A percentile compares a stretch with the other conserved stretches of the same genome.
These are phyloP conservation scores for Coniochaeta ligniaria DNA, from an alignment of 2,329 filamentous ascomycete species.

Conservation along the genomic window DNA sequence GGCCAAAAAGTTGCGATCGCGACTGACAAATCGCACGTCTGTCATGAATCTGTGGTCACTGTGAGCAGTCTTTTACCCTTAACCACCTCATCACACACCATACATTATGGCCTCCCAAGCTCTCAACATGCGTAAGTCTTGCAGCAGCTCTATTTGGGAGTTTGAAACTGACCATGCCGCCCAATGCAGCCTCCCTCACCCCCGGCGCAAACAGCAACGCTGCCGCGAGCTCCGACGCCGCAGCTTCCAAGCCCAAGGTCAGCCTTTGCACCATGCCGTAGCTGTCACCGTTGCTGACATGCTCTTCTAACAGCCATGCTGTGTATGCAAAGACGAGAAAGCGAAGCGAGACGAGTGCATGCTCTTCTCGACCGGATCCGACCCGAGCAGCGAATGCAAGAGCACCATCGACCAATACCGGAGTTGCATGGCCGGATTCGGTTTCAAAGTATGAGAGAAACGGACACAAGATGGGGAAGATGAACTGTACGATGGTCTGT, in stretches of 20 bases:
- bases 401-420: constrained; percentile 79
- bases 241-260: constrained; percentile 35
- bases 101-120: constrained; percentile 1
- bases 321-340: constrained; percentile 96
- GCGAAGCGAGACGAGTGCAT: constrained; percentile 92
- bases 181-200: constrained; percentile 2
- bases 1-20: constrained; percentile 1
- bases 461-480: constrained; percentile 10
- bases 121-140: neutral
- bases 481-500: constrained; percentile 11
- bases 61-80: neutral
- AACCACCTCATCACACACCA: neutral
- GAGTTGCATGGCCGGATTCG: constrained; percentile 87
- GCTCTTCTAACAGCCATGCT: constrained; percentile 65
- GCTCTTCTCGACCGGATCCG: constrained; percentile 83
- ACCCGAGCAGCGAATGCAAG: constrained; percentile 79
- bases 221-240: constrained; percentile 8
- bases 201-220: constrained; percentile 19
- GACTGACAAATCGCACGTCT: constrained; percentile 1
- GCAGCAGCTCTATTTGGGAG: neutral
- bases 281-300: neutral
- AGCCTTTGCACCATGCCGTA: constrained; percentile 2
- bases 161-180: neutral
- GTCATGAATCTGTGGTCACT: neutral
- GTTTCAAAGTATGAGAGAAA: constrained; percentile 60